Percentiles rank a stretch among this genome's conserved stretches.
Evolutionary conservation across 495 filamentous ascomycete species (phyloP).

Genomic region (Neurospora sp.): DNA sequence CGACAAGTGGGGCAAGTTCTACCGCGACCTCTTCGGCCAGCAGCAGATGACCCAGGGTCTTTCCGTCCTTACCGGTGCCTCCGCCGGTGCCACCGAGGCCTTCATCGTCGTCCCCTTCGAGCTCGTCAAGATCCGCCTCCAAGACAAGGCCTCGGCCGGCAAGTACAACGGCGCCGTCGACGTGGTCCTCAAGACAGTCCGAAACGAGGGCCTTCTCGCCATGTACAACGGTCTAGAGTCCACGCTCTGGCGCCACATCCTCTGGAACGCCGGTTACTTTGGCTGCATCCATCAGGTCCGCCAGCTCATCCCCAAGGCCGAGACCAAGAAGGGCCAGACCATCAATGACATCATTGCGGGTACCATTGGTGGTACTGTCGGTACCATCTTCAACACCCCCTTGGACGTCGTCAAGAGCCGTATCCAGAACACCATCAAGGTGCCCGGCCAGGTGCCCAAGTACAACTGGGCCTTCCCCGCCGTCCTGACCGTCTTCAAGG

Average conservation of each 20-base stretch:
- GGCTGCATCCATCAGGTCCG: conserved; percentile 96
- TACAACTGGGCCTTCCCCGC: conserved; percentile 97
- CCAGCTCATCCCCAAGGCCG: conserved; percentile 62
- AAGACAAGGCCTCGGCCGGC: conserved; percentile 87
- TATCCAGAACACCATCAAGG: conserved; percentile 83
- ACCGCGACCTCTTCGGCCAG: conserved; percentile 70
- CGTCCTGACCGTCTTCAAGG: conserved; percentile 73
- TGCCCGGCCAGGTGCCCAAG: conserved; percentile 71
- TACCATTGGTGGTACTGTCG: conserved; percentile 77
- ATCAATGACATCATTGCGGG: conserved; percentile 82
- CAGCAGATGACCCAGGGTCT: conserved; percentile 82
- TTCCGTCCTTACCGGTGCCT: conserved; percentile 84
- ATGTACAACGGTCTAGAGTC: conserved; percentile 95
- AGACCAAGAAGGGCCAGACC: conserved; percentile 72
- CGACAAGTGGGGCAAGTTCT: conserved; percentile 92
- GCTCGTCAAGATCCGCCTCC: conserved; percentile 91
- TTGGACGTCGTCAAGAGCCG: conserved; percentile 97
- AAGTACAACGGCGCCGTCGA: conserved; percentile 95
- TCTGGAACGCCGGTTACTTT: conserved; percentile 98
- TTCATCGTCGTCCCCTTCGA: conserved; percentile 89
- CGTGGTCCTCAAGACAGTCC: conserved; percentile 69
- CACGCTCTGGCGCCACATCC: conserved; percentile 91
- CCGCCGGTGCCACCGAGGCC: conserved; percentile 88
- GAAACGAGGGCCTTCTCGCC: conserved; percentile 72
- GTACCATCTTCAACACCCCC: conserved; percentile 91